Percentiles rank a stretch among this genome's conserved stretches.
Evolutionary conservation across 495 filamentous ascomycete genomes (phyloP).

Genomic region (Cairneyella variabilis): DNA sequence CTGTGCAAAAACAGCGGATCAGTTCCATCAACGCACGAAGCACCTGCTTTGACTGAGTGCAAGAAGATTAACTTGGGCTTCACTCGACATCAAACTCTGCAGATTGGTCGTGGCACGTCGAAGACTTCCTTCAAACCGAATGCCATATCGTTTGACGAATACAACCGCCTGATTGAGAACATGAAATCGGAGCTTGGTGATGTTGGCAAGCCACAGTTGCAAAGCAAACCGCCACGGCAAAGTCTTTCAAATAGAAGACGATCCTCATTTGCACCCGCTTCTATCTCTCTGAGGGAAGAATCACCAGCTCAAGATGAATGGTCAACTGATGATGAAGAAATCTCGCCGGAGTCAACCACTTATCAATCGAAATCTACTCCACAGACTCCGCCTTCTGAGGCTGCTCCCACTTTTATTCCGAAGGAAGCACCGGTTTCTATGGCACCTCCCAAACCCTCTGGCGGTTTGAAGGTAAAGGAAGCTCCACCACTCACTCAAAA

Average conservation of each 20-base stretch:
- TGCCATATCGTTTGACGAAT: slow-evolving; percentile 30
- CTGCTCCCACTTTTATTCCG: neutral
- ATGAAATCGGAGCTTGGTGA: slow-evolving; percentile 38
- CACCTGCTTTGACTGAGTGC: neutral
- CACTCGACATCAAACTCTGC: slow-evolving; percentile 35
- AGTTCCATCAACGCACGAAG: slow-evolving; percentile 21
- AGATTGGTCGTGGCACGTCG: slow-evolving; percentile 18
- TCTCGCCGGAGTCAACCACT: slow-evolving; percentile 9
- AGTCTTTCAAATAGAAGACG: neutral
- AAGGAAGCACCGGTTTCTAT: neutral
- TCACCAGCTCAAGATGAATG: slow-evolving; percentile 10
- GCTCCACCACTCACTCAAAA: neutral
- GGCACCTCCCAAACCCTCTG: neutral
- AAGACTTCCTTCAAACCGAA: slow-evolving; percentile 3
- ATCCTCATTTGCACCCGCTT: neutral
- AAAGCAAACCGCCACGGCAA: neutral
- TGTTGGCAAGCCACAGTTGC: slow-evolving; percentile 22
- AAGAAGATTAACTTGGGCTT: slow-evolving; percentile 43
- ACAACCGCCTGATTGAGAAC: slow-evolving; percentile 36
- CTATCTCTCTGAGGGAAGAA: neutral
- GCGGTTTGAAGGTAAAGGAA: neutral
- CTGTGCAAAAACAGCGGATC: slow-evolving; percentile 32
- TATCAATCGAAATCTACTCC: slow-evolving; percentile 15
- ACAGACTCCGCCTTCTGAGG: slow-evolving; percentile 15
- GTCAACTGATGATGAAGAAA: slow-evolving; percentile 18